Base-by-base conservation (phyloP, 2,329 filamentous ascomycete species). In the Neonectria neomacrospora region DNA sequence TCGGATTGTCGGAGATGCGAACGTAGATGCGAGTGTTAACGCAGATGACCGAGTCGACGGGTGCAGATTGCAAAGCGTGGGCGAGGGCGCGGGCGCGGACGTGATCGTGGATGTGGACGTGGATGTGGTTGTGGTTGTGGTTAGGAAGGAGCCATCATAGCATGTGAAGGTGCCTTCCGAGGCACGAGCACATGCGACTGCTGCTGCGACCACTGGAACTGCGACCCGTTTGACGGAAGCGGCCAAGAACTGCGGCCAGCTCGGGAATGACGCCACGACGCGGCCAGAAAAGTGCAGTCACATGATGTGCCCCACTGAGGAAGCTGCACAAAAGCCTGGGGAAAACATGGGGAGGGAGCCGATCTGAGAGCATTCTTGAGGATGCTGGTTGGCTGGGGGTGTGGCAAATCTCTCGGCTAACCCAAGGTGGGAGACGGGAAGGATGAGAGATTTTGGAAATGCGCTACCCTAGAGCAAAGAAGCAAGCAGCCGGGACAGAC, bases 81-180 rank as follows among this genome's bases (percentile, higher is more conserved):
- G 48, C 30, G 58, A 52, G 22, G 12, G 14, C 5, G 32, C 2
- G 32, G 10, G 14, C 37, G n/a, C 18, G 37, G 37, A 20, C n/a
- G 37, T 20, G 37, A 22, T 34, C 32, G 56, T 58, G 57, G 34
- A 37, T 30, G 58, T 54, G 28, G 42, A 10, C 39, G 51, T 42
- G 30, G 42, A 37, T 50, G 48, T 66, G 61, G 51, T 63, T 26
- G 23, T 26, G 23, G 23, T 26, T 26, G 23, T 26, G 23, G 50
- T 57, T 56, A 53, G 47, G 42, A 53, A 41, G 56, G 45, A 61
- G 42, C 20, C 57, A 58, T 64, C 63, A 71, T 71, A 66, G 68
- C 71, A 73, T 73, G 71, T 73, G 71, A 73, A 73, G 62, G 66
- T 59, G 54, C 61, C 66, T 71, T 71, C 71, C 71, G 71, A 73